Conservation (phyloP, 768 basidiomycete genomes). For the Leccinum longicurvipes region DNA sequence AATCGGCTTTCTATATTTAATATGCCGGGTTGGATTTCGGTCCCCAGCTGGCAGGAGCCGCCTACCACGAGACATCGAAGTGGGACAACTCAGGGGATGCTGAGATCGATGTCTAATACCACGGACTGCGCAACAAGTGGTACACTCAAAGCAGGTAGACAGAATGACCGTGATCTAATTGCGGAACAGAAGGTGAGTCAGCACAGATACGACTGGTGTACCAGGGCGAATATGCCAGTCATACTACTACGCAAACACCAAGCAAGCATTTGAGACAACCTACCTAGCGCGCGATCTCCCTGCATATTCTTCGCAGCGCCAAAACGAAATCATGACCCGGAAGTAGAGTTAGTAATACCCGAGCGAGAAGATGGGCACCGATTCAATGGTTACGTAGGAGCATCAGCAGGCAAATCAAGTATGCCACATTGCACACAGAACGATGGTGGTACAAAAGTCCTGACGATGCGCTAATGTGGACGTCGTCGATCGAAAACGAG, state of each 20-base stretch:
- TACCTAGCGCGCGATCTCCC: neutral
- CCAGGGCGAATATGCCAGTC: no score
- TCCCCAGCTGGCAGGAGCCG: neutral
- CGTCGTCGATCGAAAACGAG: no score
- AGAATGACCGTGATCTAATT: neutral
- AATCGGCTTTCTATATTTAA: constrained; percentile 53
- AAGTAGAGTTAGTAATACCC: neutral
- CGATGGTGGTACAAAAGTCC: no score
- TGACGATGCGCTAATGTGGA: no score
- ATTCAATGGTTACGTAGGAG: neutral
- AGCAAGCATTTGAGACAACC: neutral
- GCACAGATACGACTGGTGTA: neutral
- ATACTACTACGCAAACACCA: neutral
- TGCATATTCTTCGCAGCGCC: no score
- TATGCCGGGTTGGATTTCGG: neutral
- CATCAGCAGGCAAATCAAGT: neutral
- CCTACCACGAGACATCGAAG: neutral
- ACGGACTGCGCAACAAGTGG: neutral
- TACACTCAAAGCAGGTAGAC: neutral
- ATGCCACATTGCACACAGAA: neutral
- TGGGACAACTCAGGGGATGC: neutral
- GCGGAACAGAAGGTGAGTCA: no score
- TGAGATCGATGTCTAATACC: neutral
- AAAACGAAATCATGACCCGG: no score
- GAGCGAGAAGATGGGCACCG: no score